Base-by-base conservation (phyloP, 371 early-diverging fungal species). In the Parasitella parasitica region DNA sequence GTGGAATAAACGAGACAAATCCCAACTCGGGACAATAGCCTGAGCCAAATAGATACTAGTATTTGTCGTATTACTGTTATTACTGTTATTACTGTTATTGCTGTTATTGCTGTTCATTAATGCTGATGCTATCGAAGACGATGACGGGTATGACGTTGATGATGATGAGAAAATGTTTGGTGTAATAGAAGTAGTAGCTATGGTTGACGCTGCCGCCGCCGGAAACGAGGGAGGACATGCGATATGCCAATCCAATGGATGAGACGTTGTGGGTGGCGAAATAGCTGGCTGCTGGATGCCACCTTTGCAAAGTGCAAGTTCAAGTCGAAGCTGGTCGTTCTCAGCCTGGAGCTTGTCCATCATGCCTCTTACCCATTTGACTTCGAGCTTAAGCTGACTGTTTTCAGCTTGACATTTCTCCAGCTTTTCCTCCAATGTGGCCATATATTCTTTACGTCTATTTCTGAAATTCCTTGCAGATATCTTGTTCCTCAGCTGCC, bases 401-500 rank as follows among this genome's bases (percentile, higher is more conserved):
- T 64, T 69, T 34, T 69, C 66, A 48, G 59, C 35, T 34, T 69
- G 41, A 32, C 46, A 57, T n/a, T 57, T 38, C 27, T 61, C 61
- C 26, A 65, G 37, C 36, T 53, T 43, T 32, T 20, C 39, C 58
- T 69, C 69, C 32, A 69, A 22, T 28, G 65, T 51, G 16, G 49
- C 6, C 53, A 69, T 57, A 37, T 69, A 65, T 38, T 69, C 69
- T 54, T 69, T 69, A 34, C 69, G 49, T 46, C 69, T 50, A 39
- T 69, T 65, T 54, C 69, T 54, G 18, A 69, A 69, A 34, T 69
- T 69, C 49, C 69, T 27, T 8, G 69, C 69, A n/a, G 69, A 69
- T 51, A 69, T 69, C n/a, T 69, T 69, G 37, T 69, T 69, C 41
- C 69, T 16, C 13, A 69, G 32, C 30, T 64, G 61, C 24, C 69